Conservation (phyloP, 331 rosid species). For the Cydonia oblonga region DNA sequence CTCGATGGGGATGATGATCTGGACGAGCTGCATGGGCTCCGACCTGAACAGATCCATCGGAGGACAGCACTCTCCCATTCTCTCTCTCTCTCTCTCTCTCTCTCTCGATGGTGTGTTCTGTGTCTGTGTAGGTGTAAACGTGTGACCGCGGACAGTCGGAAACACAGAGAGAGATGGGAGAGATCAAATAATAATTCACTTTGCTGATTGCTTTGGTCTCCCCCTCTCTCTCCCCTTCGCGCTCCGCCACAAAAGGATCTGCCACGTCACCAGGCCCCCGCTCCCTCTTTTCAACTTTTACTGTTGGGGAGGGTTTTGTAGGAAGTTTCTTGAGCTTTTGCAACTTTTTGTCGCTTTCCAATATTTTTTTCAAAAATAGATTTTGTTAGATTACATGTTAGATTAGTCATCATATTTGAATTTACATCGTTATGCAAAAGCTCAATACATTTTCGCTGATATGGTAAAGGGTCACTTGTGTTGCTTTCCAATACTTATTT, state of each 20-base stretch:
- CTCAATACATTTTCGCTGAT: too few species aligned
- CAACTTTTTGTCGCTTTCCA: too few species aligned
- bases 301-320: neutral
- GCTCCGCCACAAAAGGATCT: neutral
- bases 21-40: slow-evolving; percentile 96
- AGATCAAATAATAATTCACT: neutral
- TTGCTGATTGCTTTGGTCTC: neutral
- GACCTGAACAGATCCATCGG: slow-evolving; percentile 97
- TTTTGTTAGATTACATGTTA: too few species aligned
- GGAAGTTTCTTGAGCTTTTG: neutral
- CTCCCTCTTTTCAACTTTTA: neutral
- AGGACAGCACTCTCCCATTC: slow-evolving; percentile 69
- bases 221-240: neutral
- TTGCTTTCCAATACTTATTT: too few species aligned
- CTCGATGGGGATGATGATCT: slow-evolving; percentile 94
- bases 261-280: neutral
- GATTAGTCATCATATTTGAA: too few species aligned
- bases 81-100: neutral
- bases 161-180: neutral
- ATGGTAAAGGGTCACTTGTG: too few species aligned
- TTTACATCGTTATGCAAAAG: too few species aligned
- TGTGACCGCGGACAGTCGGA: neutral
- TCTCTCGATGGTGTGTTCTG: neutral
- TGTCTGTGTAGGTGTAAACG: neutral
- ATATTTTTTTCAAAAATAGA: too few species aligned